Conservation (phyloP, 1,284 basidiomycete species). For the Irpex lacteus region DNA sequence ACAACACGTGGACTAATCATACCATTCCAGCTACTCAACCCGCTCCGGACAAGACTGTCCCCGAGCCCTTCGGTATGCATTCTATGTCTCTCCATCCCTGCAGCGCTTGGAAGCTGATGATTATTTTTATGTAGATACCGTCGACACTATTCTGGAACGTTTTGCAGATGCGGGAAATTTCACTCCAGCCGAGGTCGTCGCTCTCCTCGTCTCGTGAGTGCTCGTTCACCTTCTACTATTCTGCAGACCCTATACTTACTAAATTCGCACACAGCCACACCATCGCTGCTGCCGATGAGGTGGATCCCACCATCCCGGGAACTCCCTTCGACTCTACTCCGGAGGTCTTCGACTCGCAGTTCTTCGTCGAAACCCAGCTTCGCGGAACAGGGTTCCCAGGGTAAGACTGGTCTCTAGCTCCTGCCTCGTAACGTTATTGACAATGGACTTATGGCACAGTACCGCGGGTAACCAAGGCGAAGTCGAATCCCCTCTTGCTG, state of each 20-base stretch:
- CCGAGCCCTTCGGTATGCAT: constrained; percentile 25
- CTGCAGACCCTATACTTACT: not conserved
- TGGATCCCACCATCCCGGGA: constrained; percentile 23
- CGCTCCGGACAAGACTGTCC: constrained; percentile 25
- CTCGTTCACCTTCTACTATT: constrained; percentile 5
- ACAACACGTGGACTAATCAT: constrained; percentile 5
- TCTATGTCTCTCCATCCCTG: too few relatives aligned
- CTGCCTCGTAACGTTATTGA: not conserved
- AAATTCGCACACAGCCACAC: constrained; percentile 19
- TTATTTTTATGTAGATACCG: constrained; percentile 2
- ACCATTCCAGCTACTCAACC: constrained; percentile 16
- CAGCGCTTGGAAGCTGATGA: not conserved
- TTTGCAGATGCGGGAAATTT: constrained; percentile 18
- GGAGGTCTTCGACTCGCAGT: constrained; percentile 36
- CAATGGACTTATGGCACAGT: constrained; percentile 1
- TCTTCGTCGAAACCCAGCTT: constrained; percentile 39
- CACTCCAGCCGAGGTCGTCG: constrained; percentile 26
- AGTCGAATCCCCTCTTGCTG: constrained; percentile 27
- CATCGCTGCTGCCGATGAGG: constrained; percentile 26
- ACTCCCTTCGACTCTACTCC: constrained; percentile 32
- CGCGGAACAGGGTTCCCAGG: constrained; percentile 31
- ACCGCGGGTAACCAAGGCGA: constrained; percentile 26
- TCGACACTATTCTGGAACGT: constrained; percentile 9
- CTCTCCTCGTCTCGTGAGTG: constrained; percentile 25
- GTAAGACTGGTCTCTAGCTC: not conserved